phyloP scores from a whole-genome alignment of 805 yeast genomes.

The Phaffomyces opuntiae region DNA sequence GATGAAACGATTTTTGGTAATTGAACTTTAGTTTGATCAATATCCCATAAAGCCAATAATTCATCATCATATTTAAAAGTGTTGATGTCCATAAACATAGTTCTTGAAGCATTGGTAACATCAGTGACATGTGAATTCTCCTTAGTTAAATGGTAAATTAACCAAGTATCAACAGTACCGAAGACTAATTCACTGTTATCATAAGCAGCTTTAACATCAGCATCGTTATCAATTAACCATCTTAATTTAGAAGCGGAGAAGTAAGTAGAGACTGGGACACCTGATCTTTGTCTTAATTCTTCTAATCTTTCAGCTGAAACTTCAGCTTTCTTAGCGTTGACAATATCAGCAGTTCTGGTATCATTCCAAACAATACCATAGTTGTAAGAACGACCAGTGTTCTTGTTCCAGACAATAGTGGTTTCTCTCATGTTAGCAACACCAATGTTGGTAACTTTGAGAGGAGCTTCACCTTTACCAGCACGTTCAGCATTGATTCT shows the following conservation, averaged over 20 bases:
- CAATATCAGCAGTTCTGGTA: constrained; percentile 73
- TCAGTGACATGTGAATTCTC: constrained; percentile 72
- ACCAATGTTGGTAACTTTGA: constrained; percentile 68
- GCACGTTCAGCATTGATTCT: constrained; percentile 44
- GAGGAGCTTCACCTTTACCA: constrained; percentile 41
- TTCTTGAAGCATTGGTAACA: constrained; percentile 86
- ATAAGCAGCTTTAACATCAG: constrained; percentile 56
- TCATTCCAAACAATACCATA: constrained; percentile 94
- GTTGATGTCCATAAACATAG: constrained; percentile 80
- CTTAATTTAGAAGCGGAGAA: constrained; percentile 85
- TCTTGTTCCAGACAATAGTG: constrained; percentile 77
- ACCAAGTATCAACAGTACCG: constrained; percentile 94
- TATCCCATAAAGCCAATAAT: constrained; percentile 71
- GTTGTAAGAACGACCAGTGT: constrained; percentile 79
- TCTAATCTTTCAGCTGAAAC: constrained; percentile 49
- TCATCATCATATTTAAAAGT: constrained; percentile 70
- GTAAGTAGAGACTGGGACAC: constrained; percentile 85
- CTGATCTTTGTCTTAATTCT: constrained; percentile 57
- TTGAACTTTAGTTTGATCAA: constrained; percentile 56
- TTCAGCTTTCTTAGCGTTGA: constrained; percentile 50
- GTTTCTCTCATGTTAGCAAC: constrained; percentile 97
- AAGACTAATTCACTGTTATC: constrained; percentile 74
- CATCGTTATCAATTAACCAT: constrained; percentile 83
- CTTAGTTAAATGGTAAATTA: constrained; percentile 73
- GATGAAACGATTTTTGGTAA: constrained; percentile 77